phyloP scores from a whole-genome alignment of 2,329 filamentous ascomycete genomes.

The Epichloe coenophiala region DNA sequence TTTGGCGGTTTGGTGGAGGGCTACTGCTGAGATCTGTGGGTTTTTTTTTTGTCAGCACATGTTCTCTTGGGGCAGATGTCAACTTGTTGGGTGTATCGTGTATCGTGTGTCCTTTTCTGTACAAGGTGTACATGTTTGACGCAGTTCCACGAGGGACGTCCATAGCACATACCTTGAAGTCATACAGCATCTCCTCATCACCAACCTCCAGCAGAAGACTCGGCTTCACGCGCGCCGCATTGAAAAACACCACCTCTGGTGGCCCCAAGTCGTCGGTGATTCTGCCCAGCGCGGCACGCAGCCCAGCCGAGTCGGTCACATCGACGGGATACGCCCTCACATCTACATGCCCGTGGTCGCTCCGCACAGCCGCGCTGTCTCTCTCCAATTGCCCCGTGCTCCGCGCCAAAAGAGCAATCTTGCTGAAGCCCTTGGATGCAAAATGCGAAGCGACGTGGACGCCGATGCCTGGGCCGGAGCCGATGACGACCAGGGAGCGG shows the following conservation, averaged over 20 bases:
- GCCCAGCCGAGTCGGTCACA: conserved; percentile 20
- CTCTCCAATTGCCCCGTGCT: conserved; percentile 24
- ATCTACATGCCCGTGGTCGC: conserved; percentile 13
- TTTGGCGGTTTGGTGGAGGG: conserved; percentile 32
- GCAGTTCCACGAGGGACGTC: too few species aligned
- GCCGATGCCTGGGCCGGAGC: conserved; percentile 82
- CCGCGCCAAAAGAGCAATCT: conserved; percentile 34
- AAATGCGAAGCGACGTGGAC: conserved; percentile 83
- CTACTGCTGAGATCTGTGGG: conserved; percentile 29
- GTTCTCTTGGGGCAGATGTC: too few species aligned
- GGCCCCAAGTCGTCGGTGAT: conserved; percentile 18
- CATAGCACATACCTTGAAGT: conserved; percentile 28
- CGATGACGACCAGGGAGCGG: conserved; percentile 52
- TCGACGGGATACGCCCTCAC: conserved; percentile 31
- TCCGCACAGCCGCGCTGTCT: conserved; percentile 20
- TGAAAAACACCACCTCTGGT: conserved; percentile 38
- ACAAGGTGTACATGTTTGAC: too few species aligned
- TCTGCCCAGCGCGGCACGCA: neutral
- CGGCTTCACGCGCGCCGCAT: conserved; percentile 33
- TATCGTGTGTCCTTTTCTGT: neutral
- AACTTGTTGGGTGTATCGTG: too few species aligned
- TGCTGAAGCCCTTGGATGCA: conserved; percentile 66
- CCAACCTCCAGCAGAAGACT: conserved; percentile 26
- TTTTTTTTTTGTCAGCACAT: too few species aligned
- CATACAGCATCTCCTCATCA: conserved; percentile 31